Conservation (phyloP, 352 stramenopile genomes). For the Globisporangium spiculum region DNA sequence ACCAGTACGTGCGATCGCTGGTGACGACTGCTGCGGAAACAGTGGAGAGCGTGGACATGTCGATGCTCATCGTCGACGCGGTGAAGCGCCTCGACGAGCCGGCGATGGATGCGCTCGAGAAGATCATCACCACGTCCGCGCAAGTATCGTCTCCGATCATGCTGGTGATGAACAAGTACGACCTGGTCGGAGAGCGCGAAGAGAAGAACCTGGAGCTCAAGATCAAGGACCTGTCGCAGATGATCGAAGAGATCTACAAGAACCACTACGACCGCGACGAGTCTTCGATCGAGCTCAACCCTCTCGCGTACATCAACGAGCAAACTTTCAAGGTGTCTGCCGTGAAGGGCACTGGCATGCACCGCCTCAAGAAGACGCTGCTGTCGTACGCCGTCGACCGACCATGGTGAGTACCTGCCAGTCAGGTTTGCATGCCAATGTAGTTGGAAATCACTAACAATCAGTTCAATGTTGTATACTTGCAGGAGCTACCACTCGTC, state of each 20-base stretch:
- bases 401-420: slow-evolving; percentile 34
- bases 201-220: slow-evolving; percentile 57
- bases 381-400: slow-evolving; percentile 66
- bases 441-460: neutral
- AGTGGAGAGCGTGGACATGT: slow-evolving; percentile 79
- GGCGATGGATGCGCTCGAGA: slow-evolving; percentile 72
- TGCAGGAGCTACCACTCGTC: slow-evolving; percentile 80
- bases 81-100: slow-evolving; percentile 81
- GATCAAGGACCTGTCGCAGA: slow-evolving; percentile 74
- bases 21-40: slow-evolving; percentile 78
- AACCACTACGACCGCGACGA: slow-evolving; percentile 59
- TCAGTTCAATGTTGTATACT: neutral
- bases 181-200: slow-evolving; percentile 57
- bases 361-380: slow-evolving; percentile 60
- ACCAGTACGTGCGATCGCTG: slow-evolving; percentile 79
- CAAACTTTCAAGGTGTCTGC: slow-evolving; percentile 81
- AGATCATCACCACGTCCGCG: slow-evolving; percentile 76
- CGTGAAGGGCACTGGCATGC: slow-evolving; percentile 64
- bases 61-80: slow-evolving; percentile 81
- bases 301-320: slow-evolving; percentile 67
- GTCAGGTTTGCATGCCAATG: neutral
- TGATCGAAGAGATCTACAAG: slow-evolving; percentile 79
- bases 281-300: slow-evolving; percentile 52
- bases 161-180: slow-evolving; percentile 87
- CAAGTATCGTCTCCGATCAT: slow-evolving; percentile 74